Conservation (phyloP, 1,284 basidiomycete genomes). For the Xerocomus nothofagi region DNA sequence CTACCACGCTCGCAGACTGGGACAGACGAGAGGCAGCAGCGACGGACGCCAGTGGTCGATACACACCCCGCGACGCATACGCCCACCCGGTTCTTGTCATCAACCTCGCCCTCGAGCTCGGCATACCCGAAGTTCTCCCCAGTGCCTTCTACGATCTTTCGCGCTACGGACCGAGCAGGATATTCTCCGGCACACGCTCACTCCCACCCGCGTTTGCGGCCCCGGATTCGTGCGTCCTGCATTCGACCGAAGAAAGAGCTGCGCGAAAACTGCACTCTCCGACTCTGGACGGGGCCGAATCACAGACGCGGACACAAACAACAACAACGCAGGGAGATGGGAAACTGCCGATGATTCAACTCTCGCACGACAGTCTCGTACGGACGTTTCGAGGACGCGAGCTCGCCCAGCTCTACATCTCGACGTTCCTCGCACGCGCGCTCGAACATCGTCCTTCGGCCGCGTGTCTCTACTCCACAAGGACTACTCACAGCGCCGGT, state of each 20-base stretch:
- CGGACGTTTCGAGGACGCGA: conserved; percentile 63
- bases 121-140: conserved; percentile 54
- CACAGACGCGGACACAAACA: not conserved
- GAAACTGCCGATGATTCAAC: conserved; percentile 24
- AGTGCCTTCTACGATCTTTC: conserved; percentile 72
- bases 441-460: conserved; percentile 52
- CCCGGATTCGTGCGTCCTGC: conserved; percentile 21
- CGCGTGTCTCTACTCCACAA: conserved; percentile 45
- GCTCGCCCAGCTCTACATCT: conserved; percentile 56
- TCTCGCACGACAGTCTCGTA: conserved; percentile 49
- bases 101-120: conserved; percentile 64
- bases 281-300: not conserved
- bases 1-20: conserved; percentile 60
- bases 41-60: conserved; percentile 45
- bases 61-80: conserved; percentile 47
- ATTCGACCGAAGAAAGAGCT: not conserved
- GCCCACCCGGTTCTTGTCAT: conserved; percentile 63
- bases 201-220: conserved; percentile 30
- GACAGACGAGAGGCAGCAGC: conserved; percentile 60
- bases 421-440: conserved; percentile 58
- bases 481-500: no score
- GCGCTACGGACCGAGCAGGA: conserved; percentile 68
- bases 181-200: conserved; percentile 48
- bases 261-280: not conserved
- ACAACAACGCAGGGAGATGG: not conserved